Evolutionary conservation across 139 green algal species (phyloP).

Genomic region (Pleodorina starrii): DNA sequence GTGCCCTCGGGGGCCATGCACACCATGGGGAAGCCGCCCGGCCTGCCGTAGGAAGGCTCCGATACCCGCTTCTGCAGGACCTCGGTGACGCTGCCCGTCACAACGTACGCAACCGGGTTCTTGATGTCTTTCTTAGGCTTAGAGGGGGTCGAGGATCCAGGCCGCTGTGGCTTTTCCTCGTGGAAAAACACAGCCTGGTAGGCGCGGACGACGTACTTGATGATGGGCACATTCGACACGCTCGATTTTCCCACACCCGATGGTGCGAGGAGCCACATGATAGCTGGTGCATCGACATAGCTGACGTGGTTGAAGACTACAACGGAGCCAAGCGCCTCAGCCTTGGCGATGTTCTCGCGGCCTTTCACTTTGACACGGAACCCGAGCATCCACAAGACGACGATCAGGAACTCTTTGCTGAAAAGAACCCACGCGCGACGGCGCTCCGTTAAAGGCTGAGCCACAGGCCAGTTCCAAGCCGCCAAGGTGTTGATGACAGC

Average conservation of each 20-base stretch:
- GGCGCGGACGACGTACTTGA: constrained; percentile 32
- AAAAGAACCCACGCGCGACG: constrained; percentile 19
- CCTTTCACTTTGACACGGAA: constrained; percentile 27
- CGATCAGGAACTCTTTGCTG: constrained; percentile 43
- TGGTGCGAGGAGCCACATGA: constrained; percentile 38
- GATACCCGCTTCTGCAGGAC: constrained; percentile 29
- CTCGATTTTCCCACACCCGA: constrained; percentile 21
- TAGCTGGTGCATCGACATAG: constrained; percentile 22
- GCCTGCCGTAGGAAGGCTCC: constrained; percentile 40
- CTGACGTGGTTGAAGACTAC: constrained; percentile 46
- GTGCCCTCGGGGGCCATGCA: constrained; percentile 48
- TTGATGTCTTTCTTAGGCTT: not conserved
- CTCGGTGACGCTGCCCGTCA: constrained; percentile 34
- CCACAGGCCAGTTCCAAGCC: constrained; percentile 6
- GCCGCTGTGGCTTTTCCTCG: not conserved
- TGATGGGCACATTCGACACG: constrained; percentile 9
- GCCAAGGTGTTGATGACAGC: constrained; percentile 21
- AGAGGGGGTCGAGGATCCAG: not conserved
- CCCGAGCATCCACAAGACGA: constrained; percentile 37
- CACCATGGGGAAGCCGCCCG: constrained; percentile 41
- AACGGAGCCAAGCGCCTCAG: constrained; percentile 41
- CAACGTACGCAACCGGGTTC: constrained; percentile 25
- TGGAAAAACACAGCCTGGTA: constrained; percentile 40
- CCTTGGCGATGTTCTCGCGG: constrained; percentile 20
- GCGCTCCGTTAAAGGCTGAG: not conserved